Conservation (phyloP, 305 asterid genomes). For the Withania somnifera region DNA sequence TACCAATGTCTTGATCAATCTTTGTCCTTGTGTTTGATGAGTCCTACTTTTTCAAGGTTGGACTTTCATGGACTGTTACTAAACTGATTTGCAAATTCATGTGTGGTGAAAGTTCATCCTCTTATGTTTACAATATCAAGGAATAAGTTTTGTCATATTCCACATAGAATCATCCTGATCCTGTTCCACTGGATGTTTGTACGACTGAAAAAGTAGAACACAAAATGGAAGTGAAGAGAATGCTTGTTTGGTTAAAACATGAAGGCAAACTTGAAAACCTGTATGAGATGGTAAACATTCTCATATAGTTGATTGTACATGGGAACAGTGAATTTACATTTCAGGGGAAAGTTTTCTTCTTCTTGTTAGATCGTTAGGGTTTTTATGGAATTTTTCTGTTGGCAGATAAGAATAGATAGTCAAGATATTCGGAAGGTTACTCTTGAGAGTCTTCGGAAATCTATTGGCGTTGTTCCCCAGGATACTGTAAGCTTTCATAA, state of each 20-base stretch:
- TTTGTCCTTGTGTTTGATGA: not conserved
- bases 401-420: constrained; percentile 80
- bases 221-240: not conserved
- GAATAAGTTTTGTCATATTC: not conserved
- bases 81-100: not conserved
- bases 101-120: not conserved
- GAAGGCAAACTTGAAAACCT: not conserved
- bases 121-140: not conserved
- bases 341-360: not conserved
- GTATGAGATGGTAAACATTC: not conserved
- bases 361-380: not conserved
- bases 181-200: not conserved
- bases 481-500: constrained; percentile 72
- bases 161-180: not conserved
- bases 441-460: constrained; percentile 86
- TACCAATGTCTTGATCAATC: not conserved
- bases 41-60: not conserved
- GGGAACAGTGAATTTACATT: not conserved
- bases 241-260: not conserved
- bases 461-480: constrained; percentile 95
- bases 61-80: not conserved
- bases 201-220: not conserved
- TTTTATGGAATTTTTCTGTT: not conserved
- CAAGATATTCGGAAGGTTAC: constrained; percentile 83
- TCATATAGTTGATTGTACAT: not conserved